Evolutionary conservation across 2,329 filamentous ascomycete species (phyloP).

Genomic region (Capronia epimyces): DNA sequence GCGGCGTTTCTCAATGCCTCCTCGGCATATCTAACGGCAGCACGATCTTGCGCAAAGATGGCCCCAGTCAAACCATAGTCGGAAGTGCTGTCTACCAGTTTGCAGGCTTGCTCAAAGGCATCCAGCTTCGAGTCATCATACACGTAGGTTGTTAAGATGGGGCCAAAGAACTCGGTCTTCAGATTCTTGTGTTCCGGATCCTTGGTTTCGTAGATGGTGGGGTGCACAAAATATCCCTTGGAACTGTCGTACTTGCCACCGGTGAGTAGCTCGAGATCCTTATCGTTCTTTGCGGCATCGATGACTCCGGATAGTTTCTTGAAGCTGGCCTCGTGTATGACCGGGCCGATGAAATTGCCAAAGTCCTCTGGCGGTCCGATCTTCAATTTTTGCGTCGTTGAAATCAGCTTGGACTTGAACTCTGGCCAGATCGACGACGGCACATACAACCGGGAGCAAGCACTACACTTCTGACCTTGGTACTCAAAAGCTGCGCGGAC

Average conservation of each 20-base stretch:
- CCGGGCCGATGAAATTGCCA: conserved; percentile 70
- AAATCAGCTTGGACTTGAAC: conserved; percentile 59
- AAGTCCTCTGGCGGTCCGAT: conserved; percentile 61
- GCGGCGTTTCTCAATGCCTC: conserved; percentile 66
- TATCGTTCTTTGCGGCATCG: conserved; percentile 65
- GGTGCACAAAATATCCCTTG: conserved; percentile 70
- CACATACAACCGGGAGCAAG: conserved; percentile 68
- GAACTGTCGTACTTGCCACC: conserved; percentile 68
- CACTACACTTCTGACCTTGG: conserved; percentile 79
- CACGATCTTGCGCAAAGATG: conserved; percentile 66
- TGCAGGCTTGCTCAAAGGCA: conserved; percentile 54
- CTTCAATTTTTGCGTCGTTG: conserved; percentile 60
- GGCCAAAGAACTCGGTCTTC: conserved; percentile 69
- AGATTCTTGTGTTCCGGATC: conserved; percentile 65
- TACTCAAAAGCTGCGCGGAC: conserved; percentile 76
- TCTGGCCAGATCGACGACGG: conserved; percentile 64
- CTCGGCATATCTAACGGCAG: conserved; percentile 62
- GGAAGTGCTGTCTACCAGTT: conserved; percentile 63
- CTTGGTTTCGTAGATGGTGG: conserved; percentile 66
- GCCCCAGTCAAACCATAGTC: conserved; percentile 75
- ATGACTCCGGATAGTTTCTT: conserved; percentile 68
- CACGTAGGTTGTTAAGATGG: conserved; percentile 63
- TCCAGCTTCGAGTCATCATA: conserved; percentile 58
- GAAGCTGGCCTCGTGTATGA: conserved; percentile 72
- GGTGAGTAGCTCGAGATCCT: conserved; percentile 60